Evolutionary conservation across 2,329 filamentous ascomycete genomes (phyloP).

Genomic region (Xylaria sp.): DNA sequence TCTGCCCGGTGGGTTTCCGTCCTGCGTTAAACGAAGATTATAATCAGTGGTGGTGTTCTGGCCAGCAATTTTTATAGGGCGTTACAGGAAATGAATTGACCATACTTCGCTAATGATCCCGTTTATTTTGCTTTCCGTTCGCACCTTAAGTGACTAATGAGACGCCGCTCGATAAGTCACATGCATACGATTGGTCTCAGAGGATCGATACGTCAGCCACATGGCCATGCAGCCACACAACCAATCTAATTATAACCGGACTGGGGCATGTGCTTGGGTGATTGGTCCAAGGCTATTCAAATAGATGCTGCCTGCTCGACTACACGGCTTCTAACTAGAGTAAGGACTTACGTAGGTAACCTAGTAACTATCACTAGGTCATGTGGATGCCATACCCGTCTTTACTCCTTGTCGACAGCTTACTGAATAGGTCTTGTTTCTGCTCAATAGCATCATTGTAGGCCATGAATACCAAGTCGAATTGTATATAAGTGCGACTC

Average conservation of each 20-base stretch:
- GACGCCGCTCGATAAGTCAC: neutral
- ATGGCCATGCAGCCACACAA: constrained; percentile 12
- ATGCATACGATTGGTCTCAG: neutral
- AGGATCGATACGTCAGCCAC: neutral
- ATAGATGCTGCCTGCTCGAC: constrained; percentile 36
- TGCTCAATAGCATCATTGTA: neutral
- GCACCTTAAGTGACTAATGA: neutral
- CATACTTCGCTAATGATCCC: neutral
- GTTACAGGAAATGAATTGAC: constrained; percentile 15
- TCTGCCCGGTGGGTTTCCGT: no score
- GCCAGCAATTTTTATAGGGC: neutral
- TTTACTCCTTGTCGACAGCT: neutral
- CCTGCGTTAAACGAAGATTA: neutral
- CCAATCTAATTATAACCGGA: constrained; percentile 14
- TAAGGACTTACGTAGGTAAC: no score
- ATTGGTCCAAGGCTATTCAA: constrained; percentile 37
- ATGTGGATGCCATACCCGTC: neutral
- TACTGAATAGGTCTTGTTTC: constrained; percentile 5
- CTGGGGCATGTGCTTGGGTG: constrained; percentile 39
- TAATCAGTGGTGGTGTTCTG: neutral
- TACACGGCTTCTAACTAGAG: neutral
- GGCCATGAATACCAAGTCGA: neutral
- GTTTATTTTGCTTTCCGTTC: neutral
- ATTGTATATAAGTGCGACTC: constrained; percentile 3
- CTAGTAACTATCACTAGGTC: neutral